Base-by-base conservation (phyloP, 768 basidiomycete genomes). In the Daedaleopsis sinensis region DNA sequence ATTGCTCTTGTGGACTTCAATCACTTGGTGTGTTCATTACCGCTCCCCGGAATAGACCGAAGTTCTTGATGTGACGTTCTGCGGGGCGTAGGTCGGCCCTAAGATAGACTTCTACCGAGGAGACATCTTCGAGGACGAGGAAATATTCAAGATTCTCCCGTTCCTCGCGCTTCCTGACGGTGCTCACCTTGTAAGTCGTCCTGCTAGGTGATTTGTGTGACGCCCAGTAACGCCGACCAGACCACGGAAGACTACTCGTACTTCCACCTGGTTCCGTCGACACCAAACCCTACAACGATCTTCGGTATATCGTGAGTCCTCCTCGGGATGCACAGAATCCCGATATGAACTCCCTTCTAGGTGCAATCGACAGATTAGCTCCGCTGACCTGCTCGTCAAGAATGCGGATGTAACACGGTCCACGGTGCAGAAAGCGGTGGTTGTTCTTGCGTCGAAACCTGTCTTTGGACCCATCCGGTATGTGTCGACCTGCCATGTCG, bases 101-200 rank as follows among this genome's bases (percentile, higher is more conserved):
- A 88, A 85, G 51, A 91, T 98, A 57, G 95, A 99, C 68, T 90
- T 92, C 62, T 85, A 84, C 18, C 79, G 85, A 67, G 92, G 91
- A 3, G 86, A 87, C 3, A 83, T 96, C 35, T 89, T 91, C 64
- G 83, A 91, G 38, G 89, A 98, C 70, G 91, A 94, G 62, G 93
- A 96, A 71, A 80, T 98, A 32, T 78, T 80, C 37, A 91, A 89
- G 72, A 87, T 94, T 37, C 79, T 99, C 35, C 97, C 97, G 0
- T 98, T 99, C 77, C 82, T 99, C 13, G 97, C 97, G 0, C 82
- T 99, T 27, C 97, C 97, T 1, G 97, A 99, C 69, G 97, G 97
- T 18, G 97, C 97, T 11, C 97, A 99, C 76, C 73, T 97, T 66
- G 94, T 96, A 67, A 64, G 89, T 77, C 42, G 38, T 50, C 37